Conservation (phyloP, 106 monocot genomes). For the Chionographis japonica region DNA sequence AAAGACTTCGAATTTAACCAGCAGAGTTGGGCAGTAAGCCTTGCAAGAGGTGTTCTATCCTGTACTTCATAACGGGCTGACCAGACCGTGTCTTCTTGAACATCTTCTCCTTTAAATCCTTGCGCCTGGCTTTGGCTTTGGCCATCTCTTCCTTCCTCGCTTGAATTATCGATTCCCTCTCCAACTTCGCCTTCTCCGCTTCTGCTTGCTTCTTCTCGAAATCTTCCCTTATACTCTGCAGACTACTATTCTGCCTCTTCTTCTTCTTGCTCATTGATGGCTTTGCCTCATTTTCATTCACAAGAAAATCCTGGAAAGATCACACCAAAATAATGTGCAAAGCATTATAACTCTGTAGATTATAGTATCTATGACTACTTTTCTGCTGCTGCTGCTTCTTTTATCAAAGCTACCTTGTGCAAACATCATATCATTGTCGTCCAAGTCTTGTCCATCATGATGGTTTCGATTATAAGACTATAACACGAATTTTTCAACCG, state of each 20-base stretch:
- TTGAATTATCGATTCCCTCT: constrained; percentile 49
- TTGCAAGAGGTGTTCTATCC: constrained; percentile 69
- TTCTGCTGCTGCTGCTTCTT: too few species aligned
- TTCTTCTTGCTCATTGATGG: constrained; percentile 3
- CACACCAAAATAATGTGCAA: neutral
- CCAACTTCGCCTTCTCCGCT: constrained; percentile 62
- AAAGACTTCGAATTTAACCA: constrained; percentile 1
- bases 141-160: constrained; percentile 53
- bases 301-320: constrained; percentile 14
- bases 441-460: too few species aligned
- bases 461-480: too few species aligned
- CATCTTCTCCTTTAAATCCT: constrained; percentile 59
- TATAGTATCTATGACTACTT: neutral
- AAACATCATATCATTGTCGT: too few species aligned
- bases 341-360: neutral
- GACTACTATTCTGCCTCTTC: constrained; percentile 41
- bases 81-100: constrained; percentile 83
- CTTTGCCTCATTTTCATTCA: constrained; percentile 11
- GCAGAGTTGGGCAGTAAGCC: constrained; percentile 31
- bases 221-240: constrained; percentile 60
- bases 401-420: too few species aligned
- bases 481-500: too few species aligned
- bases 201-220: constrained; percentile 61
- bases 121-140: constrained; percentile 51
- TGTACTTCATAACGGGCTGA: constrained; percentile 91